A percentile compares a stretch with the other conserved stretches of the same genome.
These are phyloP conservation scores for Cyanidiococcus yangmingshanensis DNA, from an alignment of 23 red algal species.

Conservation along the genomic window DNA sequence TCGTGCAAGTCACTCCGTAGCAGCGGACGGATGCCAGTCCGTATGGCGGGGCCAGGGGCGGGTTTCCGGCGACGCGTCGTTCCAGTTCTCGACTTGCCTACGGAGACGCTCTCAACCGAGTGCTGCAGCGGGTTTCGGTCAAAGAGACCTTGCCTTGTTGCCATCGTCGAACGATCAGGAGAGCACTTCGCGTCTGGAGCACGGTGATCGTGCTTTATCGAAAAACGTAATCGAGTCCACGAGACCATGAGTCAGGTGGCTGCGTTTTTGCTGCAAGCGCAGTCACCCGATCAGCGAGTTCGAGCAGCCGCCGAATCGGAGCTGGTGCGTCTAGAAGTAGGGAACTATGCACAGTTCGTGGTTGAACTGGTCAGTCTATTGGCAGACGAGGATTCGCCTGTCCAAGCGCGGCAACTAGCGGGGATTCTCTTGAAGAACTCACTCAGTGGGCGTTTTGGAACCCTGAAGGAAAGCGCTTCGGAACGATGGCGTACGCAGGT, in stretches of 20 bases:
- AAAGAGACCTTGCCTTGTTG: no score
- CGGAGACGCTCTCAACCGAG: no score
- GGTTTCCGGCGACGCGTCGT: no score
- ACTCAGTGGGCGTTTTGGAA: conserved; percentile 40
- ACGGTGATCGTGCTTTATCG: no score
- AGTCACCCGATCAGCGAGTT: conserved; percentile 45
- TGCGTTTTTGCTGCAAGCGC: conserved; percentile 56
- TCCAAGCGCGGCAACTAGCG: conserved; percentile 73
- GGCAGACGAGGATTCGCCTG: conserved; percentile 41
- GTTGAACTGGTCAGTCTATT: conserved; percentile 55
- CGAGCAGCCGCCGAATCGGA: conserved; percentile 57
- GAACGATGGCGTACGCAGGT: conserved; percentile 56
- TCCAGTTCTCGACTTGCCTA: no score
- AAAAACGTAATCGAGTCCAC: no score
- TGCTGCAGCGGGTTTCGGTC: no score
- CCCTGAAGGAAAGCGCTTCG: conserved; percentile 26
- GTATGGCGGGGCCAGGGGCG: no score
- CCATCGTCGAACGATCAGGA: no score
- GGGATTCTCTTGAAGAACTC: conserved; percentile 89
- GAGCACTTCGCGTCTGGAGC: no score
- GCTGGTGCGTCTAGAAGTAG: conserved; percentile 53
- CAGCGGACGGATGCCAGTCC: no score
- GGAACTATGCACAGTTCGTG: conserved; percentile 47
- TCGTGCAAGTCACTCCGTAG: no score
- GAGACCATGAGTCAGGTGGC: conserved; percentile 44